phyloP scores from a whole-genome alignment of 1,139 yeast genomes.

The Nakaseomyces glabratus region DNA sequence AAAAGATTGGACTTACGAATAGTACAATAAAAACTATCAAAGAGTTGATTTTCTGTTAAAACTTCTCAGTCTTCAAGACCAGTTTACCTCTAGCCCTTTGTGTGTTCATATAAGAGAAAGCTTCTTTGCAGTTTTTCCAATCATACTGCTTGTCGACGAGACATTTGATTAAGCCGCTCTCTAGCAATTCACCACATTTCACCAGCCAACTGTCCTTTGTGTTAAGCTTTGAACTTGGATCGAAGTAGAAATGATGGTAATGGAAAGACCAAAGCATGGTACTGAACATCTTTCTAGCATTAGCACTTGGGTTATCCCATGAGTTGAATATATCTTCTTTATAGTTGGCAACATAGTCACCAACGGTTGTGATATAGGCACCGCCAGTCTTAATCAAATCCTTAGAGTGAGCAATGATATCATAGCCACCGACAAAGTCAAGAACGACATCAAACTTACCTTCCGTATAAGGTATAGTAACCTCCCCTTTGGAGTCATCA shows the following conservation, averaged over 20 bases:
- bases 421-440: conserved; percentile 44
- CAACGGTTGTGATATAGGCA: conserved; percentile 45
- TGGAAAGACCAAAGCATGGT: conserved; percentile 30
- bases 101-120: conserved; percentile 41
- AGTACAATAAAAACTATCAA: too few relatives aligned
- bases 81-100: conserved; percentile 63
- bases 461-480: conserved; percentile 24
- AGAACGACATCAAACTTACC: conserved; percentile 38
- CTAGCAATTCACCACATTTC: conserved; percentile 36
- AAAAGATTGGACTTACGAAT: too few relatives aligned
- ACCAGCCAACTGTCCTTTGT: conserved; percentile 30
- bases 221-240: conserved; percentile 26
- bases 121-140: conserved; percentile 45
- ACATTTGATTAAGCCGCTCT: conserved; percentile 35
- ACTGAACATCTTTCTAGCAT: conserved; percentile 34
- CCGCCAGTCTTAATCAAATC: conserved; percentile 36
- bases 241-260: conserved; percentile 32
- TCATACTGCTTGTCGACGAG: conserved; percentile 46
- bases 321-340: conserved; percentile 31
- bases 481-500: conserved; percentile 23
- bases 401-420: conserved; percentile 28
- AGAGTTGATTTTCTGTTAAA: conserved; percentile 40
- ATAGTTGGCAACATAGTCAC: conserved; percentile 40
- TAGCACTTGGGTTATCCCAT: conserved; percentile 33
- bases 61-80: conserved; percentile 36